Conservation (phyloP, 768 basidiomycete genomes). For the Dictyophora rubrovolvata region DNA sequence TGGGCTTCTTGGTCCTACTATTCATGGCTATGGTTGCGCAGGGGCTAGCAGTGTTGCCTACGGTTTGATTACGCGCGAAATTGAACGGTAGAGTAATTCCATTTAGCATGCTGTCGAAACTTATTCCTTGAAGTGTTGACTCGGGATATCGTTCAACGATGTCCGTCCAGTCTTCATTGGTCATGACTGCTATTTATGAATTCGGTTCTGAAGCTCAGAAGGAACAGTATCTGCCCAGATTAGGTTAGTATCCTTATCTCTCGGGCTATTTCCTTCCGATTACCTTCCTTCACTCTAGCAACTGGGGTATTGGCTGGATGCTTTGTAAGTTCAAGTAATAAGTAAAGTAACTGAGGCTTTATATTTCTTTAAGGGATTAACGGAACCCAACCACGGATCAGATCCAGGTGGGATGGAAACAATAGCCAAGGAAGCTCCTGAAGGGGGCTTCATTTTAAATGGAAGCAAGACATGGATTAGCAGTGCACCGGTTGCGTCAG, state of each 20-base stretch:
- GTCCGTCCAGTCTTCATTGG: conserved; percentile 91
- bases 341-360: not conserved
- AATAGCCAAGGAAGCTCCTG: conserved; percentile 61
- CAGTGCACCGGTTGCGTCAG: conserved; percentile 83
- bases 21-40: conserved; percentile 88
- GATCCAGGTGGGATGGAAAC: conserved; percentile 99
- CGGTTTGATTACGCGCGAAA: conserved; percentile 86
- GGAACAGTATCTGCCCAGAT: conserved; percentile 76
- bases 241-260: conserved; percentile 39
- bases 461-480: conserved; percentile 99
- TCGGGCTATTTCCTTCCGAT: not conserved
- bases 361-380: conserved; percentile 55
- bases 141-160: conserved; percentile 93
- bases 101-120: not conserved
- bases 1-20: conserved; percentile 86
- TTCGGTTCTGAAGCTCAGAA: conserved; percentile 88
- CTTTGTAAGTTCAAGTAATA: conserved; percentile 51
- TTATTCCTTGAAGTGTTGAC: conserved; percentile 54
- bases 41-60: conserved; percentile 88
- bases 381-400: conserved; percentile 95
- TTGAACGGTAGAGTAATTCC: conserved; percentile 56
- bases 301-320: conserved; percentile 84
- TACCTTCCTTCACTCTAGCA: conserved; percentile 32
- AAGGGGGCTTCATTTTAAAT: conserved; percentile 76
- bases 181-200: conserved; percentile 89